Evolutionary conservation across 2,329 filamentous ascomycete genomes (phyloP).

Genomic region (Pseudogymnoascus sp.): DNA sequence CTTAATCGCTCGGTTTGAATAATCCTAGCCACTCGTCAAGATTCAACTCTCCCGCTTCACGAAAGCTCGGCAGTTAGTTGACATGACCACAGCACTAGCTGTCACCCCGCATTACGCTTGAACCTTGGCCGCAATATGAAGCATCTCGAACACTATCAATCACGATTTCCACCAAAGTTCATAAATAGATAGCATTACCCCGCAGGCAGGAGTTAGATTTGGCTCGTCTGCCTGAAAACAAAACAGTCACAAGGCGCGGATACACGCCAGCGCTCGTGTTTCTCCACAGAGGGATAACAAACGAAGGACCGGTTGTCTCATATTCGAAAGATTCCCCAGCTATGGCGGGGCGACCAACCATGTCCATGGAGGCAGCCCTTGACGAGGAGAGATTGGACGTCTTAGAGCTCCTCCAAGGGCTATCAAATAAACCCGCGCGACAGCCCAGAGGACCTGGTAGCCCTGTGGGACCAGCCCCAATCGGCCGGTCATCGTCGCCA

Average conservation of each 20-base stretch:
- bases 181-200: slow-evolving; percentile 25
- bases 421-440: slow-evolving; percentile 11
- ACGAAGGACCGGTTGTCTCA: slow-evolving; percentile 12
- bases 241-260: not conserved
- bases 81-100: slow-evolving; percentile 9
- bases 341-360: slow-evolving; percentile 34
- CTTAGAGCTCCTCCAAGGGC: slow-evolving; percentile 53
- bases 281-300: slow-evolving; percentile 4
- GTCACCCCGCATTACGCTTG: slow-evolving; percentile 5
- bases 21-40: not conserved
- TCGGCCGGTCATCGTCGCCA: slow-evolving; percentile 43
- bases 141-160: slow-evolving; percentile 22
- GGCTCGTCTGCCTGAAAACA: not conserved
- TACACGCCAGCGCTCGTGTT: slow-evolving; percentile 10
- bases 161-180: slow-evolving; percentile 27
- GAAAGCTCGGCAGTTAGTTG: not conserved
- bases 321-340: slow-evolving; percentile 12
- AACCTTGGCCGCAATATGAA: slow-evolving; percentile 26
- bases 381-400: slow-evolving; percentile 72
- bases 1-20: not conserved
- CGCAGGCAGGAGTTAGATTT: not conserved
- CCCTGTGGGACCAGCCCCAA: slow-evolving; percentile 23
- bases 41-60: not conserved
- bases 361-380: slow-evolving; percentile 69
- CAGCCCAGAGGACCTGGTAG: slow-evolving; percentile 24